phyloP scores from a whole-genome alignment of 768 basidiomycete genomes.

The Gelatoporia subvermispora region DNA sequence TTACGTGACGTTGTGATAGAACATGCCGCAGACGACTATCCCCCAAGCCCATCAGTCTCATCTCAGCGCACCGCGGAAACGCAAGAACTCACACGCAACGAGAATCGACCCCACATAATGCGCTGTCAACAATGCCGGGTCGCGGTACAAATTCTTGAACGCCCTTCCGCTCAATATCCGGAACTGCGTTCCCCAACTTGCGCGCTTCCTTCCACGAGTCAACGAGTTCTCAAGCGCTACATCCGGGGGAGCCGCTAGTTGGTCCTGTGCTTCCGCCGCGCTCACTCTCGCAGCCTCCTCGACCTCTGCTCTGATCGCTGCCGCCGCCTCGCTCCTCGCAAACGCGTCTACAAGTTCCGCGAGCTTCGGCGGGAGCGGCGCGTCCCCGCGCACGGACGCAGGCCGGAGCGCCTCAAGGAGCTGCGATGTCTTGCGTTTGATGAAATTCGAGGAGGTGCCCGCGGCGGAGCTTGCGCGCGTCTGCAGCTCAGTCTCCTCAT shows the following conservation, averaged over 20 bases:
- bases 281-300: slow-evolving; percentile 30
- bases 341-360: slow-evolving; percentile 71
- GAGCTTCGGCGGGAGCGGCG: slow-evolving; percentile 52
- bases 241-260: slow-evolving; percentile 51
- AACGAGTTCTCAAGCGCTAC: slow-evolving; percentile 63
- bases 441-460: slow-evolving; percentile 42
- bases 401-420: slow-evolving; percentile 54
- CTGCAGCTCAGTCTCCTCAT: slow-evolving; percentile 50
- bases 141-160: slow-evolving; percentile 97
- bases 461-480: slow-evolving; percentile 39
- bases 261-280: slow-evolving; percentile 16
- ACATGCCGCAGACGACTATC: slow-evolving; percentile 85
- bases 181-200: slow-evolving; percentile 88
- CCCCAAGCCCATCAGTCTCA: no score
- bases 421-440: slow-evolving; percentile 72
- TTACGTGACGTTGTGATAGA: slow-evolving; percentile 83
- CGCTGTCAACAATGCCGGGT: slow-evolving; percentile 85
- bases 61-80: no score
- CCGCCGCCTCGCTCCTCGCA: slow-evolving; percentile 59
- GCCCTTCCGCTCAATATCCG: slow-evolving; percentile 90
- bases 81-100: slow-evolving; percentile 81
- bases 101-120: slow-evolving; percentile 85
- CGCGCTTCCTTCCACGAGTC: slow-evolving; percentile 70
- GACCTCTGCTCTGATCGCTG: slow-evolving; percentile 57
- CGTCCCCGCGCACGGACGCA: slow-evolving; percentile 26